phyloP scores from a whole-genome alignment of 2,329 filamentous ascomycete genomes.

The Aspergillus pseudonomiae region DNA sequence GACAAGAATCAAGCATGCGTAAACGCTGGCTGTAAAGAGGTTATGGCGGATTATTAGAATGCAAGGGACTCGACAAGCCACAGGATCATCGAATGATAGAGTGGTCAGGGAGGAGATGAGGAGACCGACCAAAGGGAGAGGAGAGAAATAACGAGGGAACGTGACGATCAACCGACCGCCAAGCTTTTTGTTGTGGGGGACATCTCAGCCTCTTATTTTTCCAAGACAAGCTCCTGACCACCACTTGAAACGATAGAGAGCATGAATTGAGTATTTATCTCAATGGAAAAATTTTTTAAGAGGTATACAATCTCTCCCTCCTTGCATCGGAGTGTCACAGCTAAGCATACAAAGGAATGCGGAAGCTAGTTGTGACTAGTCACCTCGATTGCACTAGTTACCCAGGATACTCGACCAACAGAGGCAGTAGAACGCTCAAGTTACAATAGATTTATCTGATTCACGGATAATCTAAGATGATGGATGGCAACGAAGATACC shows the following conservation, averaged over 20 bases:
- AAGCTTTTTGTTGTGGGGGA: constrained; percentile 19
- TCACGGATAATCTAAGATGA: not conserved
- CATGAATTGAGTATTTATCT: not conserved
- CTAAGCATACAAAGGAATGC: not conserved
- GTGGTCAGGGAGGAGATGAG: constrained; percentile 10
- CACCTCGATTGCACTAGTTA: not conserved
- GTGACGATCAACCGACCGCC: constrained; percentile 19
- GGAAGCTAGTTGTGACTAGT: not conserved
- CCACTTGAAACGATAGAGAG: not conserved
- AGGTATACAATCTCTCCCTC: not conserved
- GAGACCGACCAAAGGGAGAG: constrained; percentile 5
- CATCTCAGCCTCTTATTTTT: constrained; percentile 3
- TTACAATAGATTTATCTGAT: not conserved
- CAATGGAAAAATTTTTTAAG: not conserved
- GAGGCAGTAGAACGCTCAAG: not conserved
- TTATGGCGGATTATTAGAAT: constrained; percentile 4
- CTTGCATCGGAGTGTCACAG: not conserved
- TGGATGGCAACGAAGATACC: not conserved
- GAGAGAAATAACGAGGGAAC: constrained; percentile 8
- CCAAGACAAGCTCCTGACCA: not conserved
- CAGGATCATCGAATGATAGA: constrained; percentile 1
- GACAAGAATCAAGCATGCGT: constrained; percentile 14
- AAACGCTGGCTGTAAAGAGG: constrained; percentile 4
- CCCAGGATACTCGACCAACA: not conserved
- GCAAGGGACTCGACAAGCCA: constrained; percentile 1